Conservation (phyloP, 2,329 filamentous ascomycete species). For the Penicillium expansum region DNA sequence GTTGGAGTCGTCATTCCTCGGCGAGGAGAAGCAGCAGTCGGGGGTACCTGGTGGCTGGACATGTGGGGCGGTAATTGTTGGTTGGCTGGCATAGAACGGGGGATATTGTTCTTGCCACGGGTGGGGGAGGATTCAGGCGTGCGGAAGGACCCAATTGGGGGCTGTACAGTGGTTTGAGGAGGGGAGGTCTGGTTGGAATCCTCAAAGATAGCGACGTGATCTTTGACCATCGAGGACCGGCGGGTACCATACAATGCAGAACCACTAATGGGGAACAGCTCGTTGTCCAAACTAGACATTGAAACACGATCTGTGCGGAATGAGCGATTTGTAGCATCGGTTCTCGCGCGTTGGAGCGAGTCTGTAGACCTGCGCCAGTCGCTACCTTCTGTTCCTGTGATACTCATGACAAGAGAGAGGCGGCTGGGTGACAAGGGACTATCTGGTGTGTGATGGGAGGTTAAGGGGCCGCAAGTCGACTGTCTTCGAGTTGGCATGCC, state of each 20-base stretch:
- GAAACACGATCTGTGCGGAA: conserved; percentile 14
- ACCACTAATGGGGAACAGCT: conserved; percentile 8
- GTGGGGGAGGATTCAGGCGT: conserved; percentile 16
- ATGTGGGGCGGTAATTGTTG: conserved; percentile 18
- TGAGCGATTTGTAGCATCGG: conserved; percentile 16
- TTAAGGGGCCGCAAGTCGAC: conserved; percentile 12
- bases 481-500: conserved; percentile 21
- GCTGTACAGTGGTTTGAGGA: conserved; percentile 1
- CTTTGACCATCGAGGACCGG: conserved; percentile 20
- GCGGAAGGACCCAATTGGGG: conserved; percentile 13
- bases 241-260: conserved; percentile 11
- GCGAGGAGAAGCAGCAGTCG: conserved; percentile 17
- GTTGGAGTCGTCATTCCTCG: conserved; percentile 29
- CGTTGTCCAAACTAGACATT: conserved; percentile 1
- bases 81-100: conserved; percentile 14
- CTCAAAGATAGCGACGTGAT: conserved; percentile 41
- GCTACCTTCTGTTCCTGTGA: conserved; percentile 24
- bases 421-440: conserved; percentile 10
- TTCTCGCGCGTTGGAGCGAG: conserved; percentile 27
- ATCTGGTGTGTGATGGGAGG: neutral
- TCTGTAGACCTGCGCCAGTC: conserved; percentile 30
- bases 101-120: conserved; percentile 15
- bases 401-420: conserved; percentile 15
- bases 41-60: conserved; percentile 10
- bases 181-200: conserved; percentile 29